Base-by-base conservation (phyloP, 2,329 filamentous ascomycete genomes). In the Lasiodiplodia gonubiensis region DNA sequence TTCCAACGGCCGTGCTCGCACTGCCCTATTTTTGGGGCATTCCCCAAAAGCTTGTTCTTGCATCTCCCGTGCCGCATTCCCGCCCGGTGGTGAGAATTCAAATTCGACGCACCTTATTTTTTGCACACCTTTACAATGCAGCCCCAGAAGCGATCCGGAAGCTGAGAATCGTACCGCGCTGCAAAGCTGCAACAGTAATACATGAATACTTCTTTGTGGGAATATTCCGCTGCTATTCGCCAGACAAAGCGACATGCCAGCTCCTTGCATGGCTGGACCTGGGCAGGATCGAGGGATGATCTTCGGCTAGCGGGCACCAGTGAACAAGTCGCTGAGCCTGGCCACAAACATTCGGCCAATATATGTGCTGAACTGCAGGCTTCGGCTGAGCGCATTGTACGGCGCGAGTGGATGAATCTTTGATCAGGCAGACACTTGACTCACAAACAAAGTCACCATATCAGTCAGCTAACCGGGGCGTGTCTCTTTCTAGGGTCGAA, bases 11-110 rank as follows among this genome's bases (percentile, higher is more conserved):
- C 23, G 27, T 16, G 25, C 53, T 18, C 6, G n/a, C 33, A 5
- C 54, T 59, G 52, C 52, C 33, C 59, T 63, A 63, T 52, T 52
- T 51, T 61, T 63, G 59, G n/a, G 39, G 23, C 25, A 25, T 10
- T 12, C 39, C 57, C 10, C 18, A 10, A 35, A 61, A 61, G 57
- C 57, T 51, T 63, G 59, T 35, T 37, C 11, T 51, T 52, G 42
- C n/a, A 23, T 63, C 30, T 12, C 33, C 39, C 35, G 37, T 25
- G 57, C 46, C 57, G 42, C 18, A 33, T 42, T n/a, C 16, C 8
- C 14, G 23, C 10, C 12, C 39, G 39, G 7, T 33, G 30, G 30
- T 33, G 30, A 33, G 30, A 33, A 33, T 33, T 42, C 16, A 18
- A 16, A 18, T 16, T 42, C 16, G 18, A 18, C 39, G 16, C 14